phyloP scores from a whole-genome alignment of 1,284 basidiomycete genomes.

The Agaricales sp. region DNA sequence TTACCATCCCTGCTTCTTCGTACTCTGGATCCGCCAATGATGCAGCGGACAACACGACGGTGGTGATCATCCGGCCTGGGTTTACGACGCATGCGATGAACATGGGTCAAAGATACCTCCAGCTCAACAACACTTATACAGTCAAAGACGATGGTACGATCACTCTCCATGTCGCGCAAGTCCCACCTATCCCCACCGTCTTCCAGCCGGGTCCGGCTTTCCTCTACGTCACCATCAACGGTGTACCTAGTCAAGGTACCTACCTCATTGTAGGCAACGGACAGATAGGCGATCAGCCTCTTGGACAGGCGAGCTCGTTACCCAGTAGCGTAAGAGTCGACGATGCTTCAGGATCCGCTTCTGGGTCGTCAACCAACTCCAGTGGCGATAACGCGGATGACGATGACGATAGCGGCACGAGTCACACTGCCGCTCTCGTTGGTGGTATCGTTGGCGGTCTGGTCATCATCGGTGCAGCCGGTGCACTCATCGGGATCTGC shows the following conservation, averaged over 20 bases:
- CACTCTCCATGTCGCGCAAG: slow-evolving; percentile 68
- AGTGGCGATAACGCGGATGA: slow-evolving; percentile 8
- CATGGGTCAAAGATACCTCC: slow-evolving; percentile 78
- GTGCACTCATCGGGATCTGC: slow-evolving; percentile 18
- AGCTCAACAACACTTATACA: slow-evolving; percentile 75
- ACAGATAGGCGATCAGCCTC: slow-evolving; percentile 58
- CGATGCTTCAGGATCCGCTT: slow-evolving; percentile 28
- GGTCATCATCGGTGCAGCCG: slow-evolving; percentile 17
- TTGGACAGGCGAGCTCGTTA: slow-evolving; percentile 31
- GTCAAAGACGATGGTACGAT: slow-evolving; percentile 69
- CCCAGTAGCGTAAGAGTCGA: slow-evolving; percentile 38
- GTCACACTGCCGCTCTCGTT: slow-evolving; percentile 12
- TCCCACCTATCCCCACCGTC: slow-evolving; percentile 74
- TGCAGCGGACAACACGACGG: slow-evolving; percentile 69
- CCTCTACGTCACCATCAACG: slow-evolving; percentile 72
- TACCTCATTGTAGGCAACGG: slow-evolving; percentile 76
- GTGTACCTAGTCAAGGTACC: slow-evolving; percentile 74
- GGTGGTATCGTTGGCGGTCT: slow-evolving; percentile 16
- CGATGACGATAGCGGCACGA: background rate
- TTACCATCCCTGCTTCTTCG: slow-evolving; percentile 49
- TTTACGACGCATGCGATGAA: slow-evolving; percentile 96
- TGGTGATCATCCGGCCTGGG: slow-evolving; percentile 77
- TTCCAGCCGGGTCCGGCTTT: slow-evolving; percentile 82
- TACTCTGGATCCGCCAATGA: slow-evolving; percentile 61
- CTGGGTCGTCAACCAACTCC: slow-evolving; percentile 16